Evolutionary conservation across 2,329 filamentous ascomycete species (phyloP).

Genomic region (Colletotrichum chrysophilum): DNA sequence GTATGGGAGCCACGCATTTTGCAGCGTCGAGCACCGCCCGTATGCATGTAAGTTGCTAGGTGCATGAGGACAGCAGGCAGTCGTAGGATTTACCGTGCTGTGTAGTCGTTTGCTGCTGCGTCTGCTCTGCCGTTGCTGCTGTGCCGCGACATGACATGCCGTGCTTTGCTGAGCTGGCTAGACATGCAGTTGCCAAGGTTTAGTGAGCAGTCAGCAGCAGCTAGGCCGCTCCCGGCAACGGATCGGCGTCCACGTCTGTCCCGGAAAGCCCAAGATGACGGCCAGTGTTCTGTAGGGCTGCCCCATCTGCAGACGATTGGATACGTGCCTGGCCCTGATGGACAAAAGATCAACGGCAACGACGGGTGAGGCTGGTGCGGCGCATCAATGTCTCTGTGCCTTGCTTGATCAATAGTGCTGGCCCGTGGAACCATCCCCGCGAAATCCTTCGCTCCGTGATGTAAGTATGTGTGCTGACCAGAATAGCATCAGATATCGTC

Average conservation of each 20-base stretch:
- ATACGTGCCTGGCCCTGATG: neutral
- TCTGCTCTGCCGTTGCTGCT: neutral
- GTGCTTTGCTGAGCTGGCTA: neutral
- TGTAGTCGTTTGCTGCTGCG: neutral
- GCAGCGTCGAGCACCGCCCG: neutral
- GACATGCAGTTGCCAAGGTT: neutral
- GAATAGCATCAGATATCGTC: neutral
- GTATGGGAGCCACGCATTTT: constrained; percentile 4
- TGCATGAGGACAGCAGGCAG: neutral
- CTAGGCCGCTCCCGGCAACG: neutral
- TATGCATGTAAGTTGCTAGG: neutral
- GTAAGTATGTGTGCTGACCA: neutral
- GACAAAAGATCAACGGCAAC: neutral
- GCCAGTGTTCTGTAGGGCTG: neutral
- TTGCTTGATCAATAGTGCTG: neutral
- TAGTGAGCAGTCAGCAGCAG: neutral
- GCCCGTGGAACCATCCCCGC: neutral
- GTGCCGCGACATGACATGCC: neutral
- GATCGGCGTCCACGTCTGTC: neutral
- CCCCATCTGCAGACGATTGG: neutral
- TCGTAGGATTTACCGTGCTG: neutral
- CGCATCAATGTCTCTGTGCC: neutral
- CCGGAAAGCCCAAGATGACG: neutral
- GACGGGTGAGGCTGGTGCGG: constrained; percentile 1
- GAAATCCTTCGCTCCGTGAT: neutral